A percentile compares a stretch with the other conserved stretches of the same genome.
Evolutionary conservation across 495 filamentous ascomycete species (phyloP).

Genomic region (Xylaria bambusicola): DNA sequence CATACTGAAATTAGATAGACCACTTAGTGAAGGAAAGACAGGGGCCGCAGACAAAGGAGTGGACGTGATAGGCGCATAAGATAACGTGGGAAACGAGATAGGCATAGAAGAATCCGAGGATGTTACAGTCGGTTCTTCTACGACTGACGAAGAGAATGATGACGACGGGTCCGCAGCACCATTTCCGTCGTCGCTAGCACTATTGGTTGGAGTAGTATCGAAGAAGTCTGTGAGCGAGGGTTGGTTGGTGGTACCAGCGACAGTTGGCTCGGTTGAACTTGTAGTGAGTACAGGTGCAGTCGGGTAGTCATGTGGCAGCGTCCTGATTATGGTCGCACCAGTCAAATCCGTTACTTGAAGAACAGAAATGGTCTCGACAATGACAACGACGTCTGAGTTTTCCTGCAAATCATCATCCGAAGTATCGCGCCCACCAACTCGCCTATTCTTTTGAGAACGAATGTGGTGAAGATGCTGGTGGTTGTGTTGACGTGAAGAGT

Average conservation of each 20-base stretch:
- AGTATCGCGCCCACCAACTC: constrained; percentile 32
- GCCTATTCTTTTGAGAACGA: constrained; percentile 37
- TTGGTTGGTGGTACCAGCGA: constrained; percentile 6
- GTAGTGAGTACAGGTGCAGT: constrained; percentile 6
- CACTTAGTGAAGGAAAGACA: constrained; percentile 44
- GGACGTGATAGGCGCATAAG: constrained; percentile 47
- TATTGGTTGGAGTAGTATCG: constrained; percentile 13
- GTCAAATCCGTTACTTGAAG: constrained; percentile 50
- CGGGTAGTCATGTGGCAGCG: constrained; percentile 30
- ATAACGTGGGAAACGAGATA: constrained; percentile 36
- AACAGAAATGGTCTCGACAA: constrained; percentile 52
- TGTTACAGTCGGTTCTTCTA: constrained; percentile 34
- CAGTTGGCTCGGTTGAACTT: constrained; percentile 11
- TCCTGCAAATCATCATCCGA: constrained; percentile 19
- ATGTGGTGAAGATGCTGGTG: constrained; percentile 33
- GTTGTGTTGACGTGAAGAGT: constrained; percentile 20
- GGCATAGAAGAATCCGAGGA: constrained; percentile 38
- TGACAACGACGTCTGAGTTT: constrained; percentile 38
- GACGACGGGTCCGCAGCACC: constrained; percentile 18
- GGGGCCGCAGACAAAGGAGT: constrained; percentile 49
- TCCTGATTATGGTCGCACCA: constrained; percentile 44
- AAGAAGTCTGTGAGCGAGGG: constrained; percentile 1
- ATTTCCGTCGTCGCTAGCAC: constrained; percentile 28
- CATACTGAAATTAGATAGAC: constrained; percentile 13
- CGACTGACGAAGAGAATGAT: constrained; percentile 26